phyloP scores from a whole-genome alignment of 441 rosid species.

The Gossypium davidsonii region DNA sequence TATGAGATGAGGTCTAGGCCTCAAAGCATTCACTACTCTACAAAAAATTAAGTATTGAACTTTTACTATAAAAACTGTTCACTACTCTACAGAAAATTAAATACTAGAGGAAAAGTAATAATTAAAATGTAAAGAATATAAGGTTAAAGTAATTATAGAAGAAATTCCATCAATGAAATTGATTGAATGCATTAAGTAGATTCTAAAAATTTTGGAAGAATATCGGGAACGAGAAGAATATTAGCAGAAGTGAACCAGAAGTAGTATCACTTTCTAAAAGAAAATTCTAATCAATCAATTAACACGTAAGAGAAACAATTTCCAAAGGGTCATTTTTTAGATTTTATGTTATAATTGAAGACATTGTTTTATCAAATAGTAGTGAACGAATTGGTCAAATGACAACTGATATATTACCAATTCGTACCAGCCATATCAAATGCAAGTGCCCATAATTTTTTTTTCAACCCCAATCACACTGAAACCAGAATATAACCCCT shows the following conservation, averaged over 20 bases:
- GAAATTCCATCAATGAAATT: not conserved
- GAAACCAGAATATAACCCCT: slow-evolving; percentile 1
- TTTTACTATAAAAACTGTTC: not conserved
- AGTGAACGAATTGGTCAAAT: not conserved
- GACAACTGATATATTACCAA: not conserved
- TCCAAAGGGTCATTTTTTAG: not conserved
- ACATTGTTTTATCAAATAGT: not conserved
- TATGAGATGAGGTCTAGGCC: not conserved
- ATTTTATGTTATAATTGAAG: not conserved
- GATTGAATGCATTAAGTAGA: not conserved
- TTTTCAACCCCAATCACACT: not conserved
- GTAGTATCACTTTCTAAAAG: not conserved
- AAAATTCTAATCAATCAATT: not conserved
- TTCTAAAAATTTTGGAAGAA: not conserved
- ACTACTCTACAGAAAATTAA: not conserved
- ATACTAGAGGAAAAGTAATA: not conserved
- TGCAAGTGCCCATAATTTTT: not conserved
- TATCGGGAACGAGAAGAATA: not conserved
- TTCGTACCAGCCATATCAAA: not conserved
- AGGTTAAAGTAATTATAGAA: not conserved
- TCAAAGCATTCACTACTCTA: not conserved
- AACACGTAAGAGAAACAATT: not conserved
- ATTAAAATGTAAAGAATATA: not conserved
- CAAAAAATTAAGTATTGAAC: not conserved
- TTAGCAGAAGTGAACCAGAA: not conserved